Evolutionary conservation across 345 rosid genomes (phyloP), one percentile per base, ranked within the genome.

Genomic region (Jatropha curcas): DNA sequence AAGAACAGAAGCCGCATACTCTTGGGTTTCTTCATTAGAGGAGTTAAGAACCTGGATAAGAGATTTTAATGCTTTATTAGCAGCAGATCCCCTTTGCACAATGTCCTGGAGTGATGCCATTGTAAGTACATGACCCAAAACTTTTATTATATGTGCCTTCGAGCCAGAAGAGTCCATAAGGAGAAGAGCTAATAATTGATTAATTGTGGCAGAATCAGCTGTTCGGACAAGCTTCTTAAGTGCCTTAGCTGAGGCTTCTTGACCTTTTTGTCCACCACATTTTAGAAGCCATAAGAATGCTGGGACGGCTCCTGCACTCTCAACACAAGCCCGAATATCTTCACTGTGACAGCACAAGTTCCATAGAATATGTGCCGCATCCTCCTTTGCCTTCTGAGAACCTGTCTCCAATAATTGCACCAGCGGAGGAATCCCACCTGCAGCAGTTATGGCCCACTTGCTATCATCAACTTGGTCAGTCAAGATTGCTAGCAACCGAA

Each of bases 361-460:
- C 88, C 94, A 85, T 24, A 94, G 85, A 63, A 94, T 83, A 60
- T 75, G 84, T 34, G 97, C 85, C 58, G 98, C 92, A 82, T 84
- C 90, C 76, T 91, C 96, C 83, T 82, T 86, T 50, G 96, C 93
- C 84, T 83, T 88, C 71, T 86, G 91, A 43, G 98, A 90, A 70
- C 97, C 98, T 60, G 83, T 78, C 83, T 90, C 97, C 31, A 94
- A 72, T 75, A 94, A 75, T 79, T 90, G 97, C 70, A 90, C 98
- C 81, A 91, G 73, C 28, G 92, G 98, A 79, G 98, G 98, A 79
- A 94, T 94, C 64, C 98, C 97, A 72, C 98, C 98, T 6, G 94
- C 98, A 63, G 96, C 97, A 22, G 96, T 94, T 77, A 94, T 83
- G 45, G 98, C 97, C 98, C 97, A 94, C 84, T 91, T 94, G 83